Evolutionary conservation across 2,329 filamentous ascomycete genomes (phyloP).

Genomic region (Pseudocercospora macadamiae): DNA sequence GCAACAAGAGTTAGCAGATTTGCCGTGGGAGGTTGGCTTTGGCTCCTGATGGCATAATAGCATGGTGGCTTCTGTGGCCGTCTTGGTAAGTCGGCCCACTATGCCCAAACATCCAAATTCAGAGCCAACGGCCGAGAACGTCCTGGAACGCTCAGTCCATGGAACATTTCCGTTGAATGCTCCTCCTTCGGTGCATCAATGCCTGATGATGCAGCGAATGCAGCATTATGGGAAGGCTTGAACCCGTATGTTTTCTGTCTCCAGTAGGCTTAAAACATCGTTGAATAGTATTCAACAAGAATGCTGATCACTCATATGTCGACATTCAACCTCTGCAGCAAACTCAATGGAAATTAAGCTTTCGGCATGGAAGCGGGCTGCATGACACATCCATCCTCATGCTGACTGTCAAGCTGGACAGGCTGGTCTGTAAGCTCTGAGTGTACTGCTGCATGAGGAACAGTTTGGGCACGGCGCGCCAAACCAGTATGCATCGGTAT

Average conservation of each 20-base stretch:
- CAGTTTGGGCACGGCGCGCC: too few relatives aligned
- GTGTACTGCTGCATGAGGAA: too few relatives aligned
- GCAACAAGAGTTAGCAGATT: background rate
- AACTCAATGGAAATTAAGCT: background rate
- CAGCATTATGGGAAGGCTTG: background rate
- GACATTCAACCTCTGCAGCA: background rate
- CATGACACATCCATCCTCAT: background rate
- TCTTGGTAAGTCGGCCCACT: background rate
- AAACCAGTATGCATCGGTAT: too few relatives aligned
- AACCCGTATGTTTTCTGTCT: background rate
- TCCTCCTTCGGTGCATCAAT: too few relatives aligned
- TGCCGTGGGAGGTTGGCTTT: too few relatives aligned
- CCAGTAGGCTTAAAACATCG: background rate
- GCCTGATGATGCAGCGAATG: background rate
- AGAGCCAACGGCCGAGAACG: too few relatives aligned
- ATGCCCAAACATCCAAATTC: background rate
- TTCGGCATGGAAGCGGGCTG: background rate
- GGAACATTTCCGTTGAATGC: too few relatives aligned
- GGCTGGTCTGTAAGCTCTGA: background rate
- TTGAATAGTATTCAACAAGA: background rate
- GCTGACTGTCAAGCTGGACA: background rate
- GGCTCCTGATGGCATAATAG: too few relatives aligned
- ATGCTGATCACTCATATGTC: background rate
- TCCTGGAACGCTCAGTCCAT: too few relatives aligned
- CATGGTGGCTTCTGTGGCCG: background rate